A percentile compares a stretch with the other conserved stretches of the same genome.
These are phyloP conservation scores for Ramularia endophylla DNA, from an alignment of 2,329 filamentous ascomycete species.

Conservation along the genomic window DNA sequence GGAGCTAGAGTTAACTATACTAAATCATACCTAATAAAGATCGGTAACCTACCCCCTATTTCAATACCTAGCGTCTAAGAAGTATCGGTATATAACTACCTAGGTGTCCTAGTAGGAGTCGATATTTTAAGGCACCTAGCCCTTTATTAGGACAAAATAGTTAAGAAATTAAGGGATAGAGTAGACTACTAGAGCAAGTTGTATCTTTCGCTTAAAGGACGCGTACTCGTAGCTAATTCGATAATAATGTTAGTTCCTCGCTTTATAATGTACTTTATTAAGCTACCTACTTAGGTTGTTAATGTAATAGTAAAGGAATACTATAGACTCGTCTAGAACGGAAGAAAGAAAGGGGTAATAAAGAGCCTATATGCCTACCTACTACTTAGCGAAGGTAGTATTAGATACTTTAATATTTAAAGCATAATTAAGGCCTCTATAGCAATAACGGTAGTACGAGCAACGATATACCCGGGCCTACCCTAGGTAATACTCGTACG, in stretches of 20 bases:
- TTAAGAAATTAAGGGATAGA: background rate
- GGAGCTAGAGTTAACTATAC: conserved; percentile 1
- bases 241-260: background rate
- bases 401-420: background rate
- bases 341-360: background rate
- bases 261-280: background rate
- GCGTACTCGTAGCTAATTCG: background rate
- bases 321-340: background rate
- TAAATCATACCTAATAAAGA: no score
- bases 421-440: background rate
- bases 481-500: background rate
- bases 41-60: no score
- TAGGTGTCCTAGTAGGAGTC: conserved; percentile 3
- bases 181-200: background rate
- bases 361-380: background rate
- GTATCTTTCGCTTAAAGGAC: background rate
- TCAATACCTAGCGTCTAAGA: no score
- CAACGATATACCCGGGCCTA: background rate
- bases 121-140: background rate
- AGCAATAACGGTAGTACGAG: background rate
- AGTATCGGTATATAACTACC: no score
- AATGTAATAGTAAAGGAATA: background rate
- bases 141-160: no score
- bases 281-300: background rate
- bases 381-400: background rate